phyloP scores from a whole-genome alignment of 2,329 filamentous ascomycete genomes.

The Paecilomyces sp. region DNA sequence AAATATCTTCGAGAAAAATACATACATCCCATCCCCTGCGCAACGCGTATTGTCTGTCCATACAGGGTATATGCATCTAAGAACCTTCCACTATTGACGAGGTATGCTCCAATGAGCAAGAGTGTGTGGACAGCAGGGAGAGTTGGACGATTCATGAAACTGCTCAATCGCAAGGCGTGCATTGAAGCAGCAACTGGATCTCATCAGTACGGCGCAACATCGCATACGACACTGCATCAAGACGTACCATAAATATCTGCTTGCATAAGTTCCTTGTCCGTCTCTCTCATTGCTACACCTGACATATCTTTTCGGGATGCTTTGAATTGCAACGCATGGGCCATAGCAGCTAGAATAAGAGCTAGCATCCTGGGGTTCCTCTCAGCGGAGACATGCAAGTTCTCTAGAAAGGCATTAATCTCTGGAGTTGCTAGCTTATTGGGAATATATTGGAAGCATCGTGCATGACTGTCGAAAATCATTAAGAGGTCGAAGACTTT shows the following conservation, averaged over 20 bases:
- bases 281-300: background rate
- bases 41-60: constrained; percentile 1
- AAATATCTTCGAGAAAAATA: background rate
- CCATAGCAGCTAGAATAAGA: constrained; percentile 1
- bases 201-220: background rate
- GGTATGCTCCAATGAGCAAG: constrained; percentile 1
- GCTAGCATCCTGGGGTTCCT: constrained; percentile 3
- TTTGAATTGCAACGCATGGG: background rate
- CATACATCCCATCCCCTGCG: constrained; percentile 3
- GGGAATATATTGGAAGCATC: constrained; percentile 1
- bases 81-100: constrained; percentile 3
- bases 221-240: background rate
- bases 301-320: background rate
- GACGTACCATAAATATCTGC: constrained; percentile 1
- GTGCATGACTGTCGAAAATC: background rate
- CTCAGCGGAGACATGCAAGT: background rate
- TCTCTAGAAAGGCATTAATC: background rate
- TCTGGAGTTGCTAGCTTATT: background rate
- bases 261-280: background rate
- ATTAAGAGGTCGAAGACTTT: background rate
- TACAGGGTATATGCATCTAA: constrained; percentile 4
- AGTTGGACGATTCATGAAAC: constrained; percentile 3
- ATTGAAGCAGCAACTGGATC: constrained; percentile 2
- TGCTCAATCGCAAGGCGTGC: constrained; percentile 3
- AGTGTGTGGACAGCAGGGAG: constrained; percentile 1